Evolutionary conservation across 345 rosid genomes (phyloP).

Genomic region (Atalantia buxifolia): DNA sequence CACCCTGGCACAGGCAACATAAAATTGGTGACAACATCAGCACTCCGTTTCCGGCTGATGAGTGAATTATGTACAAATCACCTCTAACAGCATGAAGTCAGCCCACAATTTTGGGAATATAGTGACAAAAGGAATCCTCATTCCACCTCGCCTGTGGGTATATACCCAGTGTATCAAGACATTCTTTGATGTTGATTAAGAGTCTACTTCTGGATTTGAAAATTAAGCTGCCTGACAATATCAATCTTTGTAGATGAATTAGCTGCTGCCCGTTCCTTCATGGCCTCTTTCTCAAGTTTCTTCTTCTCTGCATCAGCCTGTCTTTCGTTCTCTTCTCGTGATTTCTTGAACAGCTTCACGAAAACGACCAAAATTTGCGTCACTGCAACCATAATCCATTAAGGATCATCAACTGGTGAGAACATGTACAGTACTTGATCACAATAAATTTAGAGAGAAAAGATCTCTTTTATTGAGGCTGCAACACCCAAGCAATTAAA

Average conservation of each 20-base stretch:
- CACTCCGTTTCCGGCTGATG: background rate
- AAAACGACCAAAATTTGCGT: conserved; percentile 79
- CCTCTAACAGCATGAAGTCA: background rate
- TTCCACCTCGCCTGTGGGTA: background rate
- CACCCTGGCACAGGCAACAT: background rate
- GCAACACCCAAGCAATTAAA: conserved; percentile 2
- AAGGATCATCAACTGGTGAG: background rate
- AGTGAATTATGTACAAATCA: background rate
- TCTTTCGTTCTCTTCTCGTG: conserved; percentile 78
- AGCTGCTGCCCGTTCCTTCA: conserved; percentile 54
- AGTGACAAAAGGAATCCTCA: background rate
- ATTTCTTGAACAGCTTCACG: conserved; percentile 77
- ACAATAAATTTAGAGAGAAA: background rate
- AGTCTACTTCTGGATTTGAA: conserved; percentile 34
- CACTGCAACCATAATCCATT: conserved; percentile 50
- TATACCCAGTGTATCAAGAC: background rate
- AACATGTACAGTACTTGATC: background rate
- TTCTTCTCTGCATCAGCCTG: conserved; percentile 88
- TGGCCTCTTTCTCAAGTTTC: conserved; percentile 85
- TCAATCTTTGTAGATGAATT: conserved; percentile 42
- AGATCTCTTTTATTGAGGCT: background rate
- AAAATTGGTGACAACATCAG: background rate
- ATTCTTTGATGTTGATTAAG: background rate
- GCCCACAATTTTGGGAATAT: background rate
- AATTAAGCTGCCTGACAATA: conserved; percentile 25